These are phyloP conservation scores for Baffinella frigidus DNA, from an alignment of 208 protist species.

Conservation along the genomic window DNA sequence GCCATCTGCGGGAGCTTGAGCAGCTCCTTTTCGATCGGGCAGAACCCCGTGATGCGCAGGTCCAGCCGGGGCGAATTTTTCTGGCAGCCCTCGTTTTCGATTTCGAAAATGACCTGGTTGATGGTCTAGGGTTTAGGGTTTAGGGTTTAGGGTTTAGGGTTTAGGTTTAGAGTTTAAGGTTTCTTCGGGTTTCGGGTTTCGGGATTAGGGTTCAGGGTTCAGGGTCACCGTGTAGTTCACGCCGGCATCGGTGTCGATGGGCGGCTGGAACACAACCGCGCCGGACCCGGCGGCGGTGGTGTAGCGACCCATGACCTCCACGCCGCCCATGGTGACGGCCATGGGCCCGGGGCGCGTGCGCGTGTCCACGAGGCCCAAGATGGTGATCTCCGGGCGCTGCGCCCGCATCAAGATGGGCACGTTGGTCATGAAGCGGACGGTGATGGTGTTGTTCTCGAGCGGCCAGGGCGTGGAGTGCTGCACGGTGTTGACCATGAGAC, in stretches of 20 bases:
- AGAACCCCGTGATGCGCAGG: too few relatives aligned
- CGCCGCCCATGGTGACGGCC: not conserved
- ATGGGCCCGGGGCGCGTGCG: not conserved
- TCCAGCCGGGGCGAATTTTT: too few relatives aligned
- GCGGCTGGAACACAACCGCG: not conserved
- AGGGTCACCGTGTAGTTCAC: not conserved
- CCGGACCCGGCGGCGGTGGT: too few relatives aligned
- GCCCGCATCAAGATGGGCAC: not conserved
- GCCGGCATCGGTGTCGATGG: not conserved
- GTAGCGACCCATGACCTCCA: not conserved
- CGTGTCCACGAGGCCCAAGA: not conserved
- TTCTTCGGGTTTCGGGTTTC: too few relatives aligned
- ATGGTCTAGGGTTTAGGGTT: too few relatives aligned
- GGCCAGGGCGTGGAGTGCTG: not conserved
- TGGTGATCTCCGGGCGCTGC: not conserved
- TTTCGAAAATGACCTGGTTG: too few relatives aligned
- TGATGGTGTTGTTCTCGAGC: not conserved
- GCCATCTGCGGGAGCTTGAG: too few relatives aligned
- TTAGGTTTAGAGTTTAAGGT: too few relatives aligned
- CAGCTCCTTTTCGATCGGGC: too few relatives aligned
- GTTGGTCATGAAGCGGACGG: not conserved
- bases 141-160: too few relatives aligned
- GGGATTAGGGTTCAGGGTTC: too few relatives aligned
- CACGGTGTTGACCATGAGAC: not conserved
- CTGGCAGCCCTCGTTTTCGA: too few relatives aligned